Evolutionary conservation across 2,329 filamentous ascomycete genomes (phyloP).

Genomic region (Zymoseptoria passerinii): DNA sequence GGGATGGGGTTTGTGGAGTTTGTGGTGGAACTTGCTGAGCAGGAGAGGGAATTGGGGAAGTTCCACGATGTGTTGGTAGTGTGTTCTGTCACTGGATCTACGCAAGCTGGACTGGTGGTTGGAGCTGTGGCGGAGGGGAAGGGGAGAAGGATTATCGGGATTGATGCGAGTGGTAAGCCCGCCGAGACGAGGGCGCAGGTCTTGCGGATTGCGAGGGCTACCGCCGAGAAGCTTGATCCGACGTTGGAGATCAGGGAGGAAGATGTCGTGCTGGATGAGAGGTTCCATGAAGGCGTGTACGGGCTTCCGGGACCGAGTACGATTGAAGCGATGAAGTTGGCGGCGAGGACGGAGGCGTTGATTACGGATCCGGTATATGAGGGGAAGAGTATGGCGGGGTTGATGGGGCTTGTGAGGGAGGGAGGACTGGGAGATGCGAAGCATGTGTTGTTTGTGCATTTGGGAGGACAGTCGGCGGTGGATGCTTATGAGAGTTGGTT

Average conservation of each 20-base stretch:
- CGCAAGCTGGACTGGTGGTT: conserved; percentile 63
- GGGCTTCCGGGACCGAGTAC: conserved; percentile 59
- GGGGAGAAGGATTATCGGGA: conserved; percentile 53
- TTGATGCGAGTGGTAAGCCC: conserved; percentile 56
- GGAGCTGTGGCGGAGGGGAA: conserved; percentile 52
- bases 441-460: conserved; percentile 62
- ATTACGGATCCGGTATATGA: conserved; percentile 71
- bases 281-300: conserved; percentile 61
- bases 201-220: conserved; percentile 56
- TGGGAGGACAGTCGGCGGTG: conserved; percentile 61
- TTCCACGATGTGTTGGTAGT: conserved; percentile 58
- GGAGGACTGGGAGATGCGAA: conserved; percentile 52
- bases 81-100: conserved; percentile 63
- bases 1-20: conserved; percentile 63
- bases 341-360: conserved; percentile 60
- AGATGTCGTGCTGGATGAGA: conserved; percentile 55
- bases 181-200: conserved; percentile 58
- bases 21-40: conserved; percentile 59
- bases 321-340: conserved; percentile 60
- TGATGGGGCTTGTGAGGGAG: conserved; percentile 59
- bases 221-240: conserved; percentile 56
- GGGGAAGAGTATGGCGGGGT: conserved; percentile 64
- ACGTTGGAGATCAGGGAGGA: conserved; percentile 51
- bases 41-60: conserved; percentile 53
- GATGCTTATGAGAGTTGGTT: conserved; percentile 49